A percentile compares a stretch with the other conserved stretches of the same genome.
Conservation (phyloP, 2,329 filamentous ascomycete genomes). For the Neurospora sp. region DNA sequence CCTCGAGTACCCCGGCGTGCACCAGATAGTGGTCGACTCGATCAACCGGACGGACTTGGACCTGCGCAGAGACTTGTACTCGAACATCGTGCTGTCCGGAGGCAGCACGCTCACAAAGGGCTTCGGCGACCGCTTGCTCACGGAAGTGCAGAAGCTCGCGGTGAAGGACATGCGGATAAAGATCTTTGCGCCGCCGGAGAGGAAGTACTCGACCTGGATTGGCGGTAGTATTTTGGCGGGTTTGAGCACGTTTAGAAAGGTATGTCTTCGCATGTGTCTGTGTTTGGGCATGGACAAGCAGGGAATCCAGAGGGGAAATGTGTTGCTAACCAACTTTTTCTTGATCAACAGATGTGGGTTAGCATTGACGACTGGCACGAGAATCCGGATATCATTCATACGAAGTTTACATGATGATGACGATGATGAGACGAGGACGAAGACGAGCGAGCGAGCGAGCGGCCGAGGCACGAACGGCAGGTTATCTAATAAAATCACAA, state of each 20-base stretch:
- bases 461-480: neutral
- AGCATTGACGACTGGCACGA: slow-evolving; percentile 99
- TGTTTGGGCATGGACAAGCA: neutral
- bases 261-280: slow-evolving; percentile 29
- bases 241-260: slow-evolving; percentile 96
- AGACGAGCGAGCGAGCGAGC: neutral
- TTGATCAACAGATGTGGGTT: slow-evolving; percentile 79
- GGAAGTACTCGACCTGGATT: slow-evolving; percentile 99
- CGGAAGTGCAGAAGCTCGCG: slow-evolving; percentile 84
- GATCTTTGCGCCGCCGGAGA: slow-evolving; percentile 94
- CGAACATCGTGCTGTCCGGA: slow-evolving; percentile 94
- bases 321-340: slow-evolving; percentile 1
- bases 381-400: slow-evolving; percentile 97
- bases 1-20: slow-evolving; percentile 90
- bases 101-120: slow-evolving; percentile 95
- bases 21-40: slow-evolving; percentile 94
- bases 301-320: neutral
- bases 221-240: slow-evolving; percentile 95
- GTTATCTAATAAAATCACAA: neutral
- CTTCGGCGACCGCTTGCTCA: slow-evolving; percentile 84
- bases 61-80: slow-evolving; percentile 84
- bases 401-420: slow-evolving; percentile 70
- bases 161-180: slow-evolving; percentile 99
- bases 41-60: slow-evolving; percentile 95
- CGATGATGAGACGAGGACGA: neutral